Base-by-base conservation (phyloP, 225 moss, liverwort and hornwort species). In the Pseudisothecium myosuroides region DNA sequence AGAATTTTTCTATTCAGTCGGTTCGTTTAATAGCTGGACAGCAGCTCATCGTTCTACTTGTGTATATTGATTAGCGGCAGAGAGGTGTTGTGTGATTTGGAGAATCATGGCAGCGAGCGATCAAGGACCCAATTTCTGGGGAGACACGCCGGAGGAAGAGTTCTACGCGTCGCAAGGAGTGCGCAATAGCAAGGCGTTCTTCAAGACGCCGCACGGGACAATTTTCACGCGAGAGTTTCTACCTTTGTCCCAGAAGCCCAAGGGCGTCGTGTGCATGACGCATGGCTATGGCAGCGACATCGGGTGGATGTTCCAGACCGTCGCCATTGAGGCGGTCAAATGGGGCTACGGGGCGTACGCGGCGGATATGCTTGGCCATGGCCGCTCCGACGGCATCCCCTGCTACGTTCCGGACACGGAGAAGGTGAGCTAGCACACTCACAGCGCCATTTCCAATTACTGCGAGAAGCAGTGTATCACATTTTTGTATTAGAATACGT, bases 331-430 rank as follows among this genome's bases (percentile, higher is more conserved):
- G 83, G 61, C 65, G 45, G 96, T 36, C 39, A 91, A 90, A 60
- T 91, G 93, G 95, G 95, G 92, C 17, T 95, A 93, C 22, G 93
- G 93, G 47, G 94, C 93, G n/a, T 95, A 92, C 78, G 93, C 92
- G 69, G 95, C 95, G 65, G 96, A 96, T 62, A 93, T 96, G 95
- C 96, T 95, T n/a, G 95, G 94, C 60, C 93, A 94, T 59, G 96
- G 96, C 6, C 93, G 96, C 45, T 96, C 96, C 5, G 94, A 93
- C 66, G 95, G 96, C 43, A 90, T 95, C 37, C 92, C 29, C 31
- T 84, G 94, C 80, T 94, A 94, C 86, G 83, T 90, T 75, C 91
- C 94, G 4, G 93, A 94, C 67, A 43, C 34, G 43, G 91, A 93
- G 82, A 94, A 94, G 94, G 94, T 94, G 65, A 77, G 12, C 43